Evolutionary conservation across 1,139 yeast species (phyloP), one percentile per base, ranked within the genome.

Genomic region (Yamadazyma triangularis): DNA sequence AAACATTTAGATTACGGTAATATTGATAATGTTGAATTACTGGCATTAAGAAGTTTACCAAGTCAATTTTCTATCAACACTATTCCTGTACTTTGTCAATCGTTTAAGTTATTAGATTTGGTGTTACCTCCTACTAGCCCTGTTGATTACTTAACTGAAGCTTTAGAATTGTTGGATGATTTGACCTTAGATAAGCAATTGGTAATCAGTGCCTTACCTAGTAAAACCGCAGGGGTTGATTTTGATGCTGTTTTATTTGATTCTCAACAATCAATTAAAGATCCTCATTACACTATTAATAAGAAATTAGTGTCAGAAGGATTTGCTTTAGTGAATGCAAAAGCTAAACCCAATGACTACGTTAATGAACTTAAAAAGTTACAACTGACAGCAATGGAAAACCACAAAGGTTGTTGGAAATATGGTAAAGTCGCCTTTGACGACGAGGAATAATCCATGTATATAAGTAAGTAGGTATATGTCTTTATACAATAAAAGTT

Each of bases 381-480:
- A 8, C 78, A 77, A 51, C 42, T 47, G 23, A 34, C 42, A 12
- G 91, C 91, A 20, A 76, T 69, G 50, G 39, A 56, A 8, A 58
- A 53, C 25, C 82, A 77, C 39, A 53, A 61, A 25, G 93, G 93
- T 8, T 81, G 87, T 48, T 84, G 93, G 93, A 81, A 81, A 55
- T 80, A 77, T 46, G 94, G 94, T 31, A 91, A 83, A 50, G 74
- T 82, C 30, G 69, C 81, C 13, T 78, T 69, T 33, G 87, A 80
- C 8, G 68, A 64, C 16, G 33, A 32, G n/a, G n/a, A n/a, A n/a
- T n/a, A n/a, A n/a, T n/a, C n/a, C n/a, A n/a, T n/a, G n/a, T n/a
- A n/a, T n/a, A n/a, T n/a, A n/a, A n/a, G n/a, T n/a, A n/a, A n/a
- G n/a, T n/a, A n/a, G n/a, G n/a, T n/a, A n/a, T n/a, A n/a, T n/a